These are phyloP conservation scores for Choanephora cucurbitarum DNA, from an alignment of 371 early-diverging fungal genomes.

Conservation along the genomic window DNA sequence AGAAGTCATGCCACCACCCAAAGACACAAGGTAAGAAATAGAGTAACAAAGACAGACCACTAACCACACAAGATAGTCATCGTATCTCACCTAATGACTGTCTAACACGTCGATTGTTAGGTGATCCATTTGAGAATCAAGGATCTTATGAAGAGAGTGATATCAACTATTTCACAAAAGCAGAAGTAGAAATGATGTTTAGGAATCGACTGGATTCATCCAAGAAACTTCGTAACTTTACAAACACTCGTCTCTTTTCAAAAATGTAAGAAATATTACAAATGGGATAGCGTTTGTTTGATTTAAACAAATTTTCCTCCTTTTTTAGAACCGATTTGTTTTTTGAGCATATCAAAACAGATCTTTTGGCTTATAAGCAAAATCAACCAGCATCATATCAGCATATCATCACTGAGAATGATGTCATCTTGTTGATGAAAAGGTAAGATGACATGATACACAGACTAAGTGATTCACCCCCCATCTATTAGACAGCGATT, in stretches of 20 bases:
- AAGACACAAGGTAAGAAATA: too few relatives aligned
- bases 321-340: constrained; percentile 16
- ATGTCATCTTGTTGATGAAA: constrained; percentile 25
- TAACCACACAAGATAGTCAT: too few relatives aligned
- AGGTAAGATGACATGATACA: constrained; percentile 10
- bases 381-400: background rate
- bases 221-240: background rate
- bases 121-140: too few relatives aligned
- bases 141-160: too few relatives aligned
- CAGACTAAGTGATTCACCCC: background rate
- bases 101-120: too few relatives aligned
- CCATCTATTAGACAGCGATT: constrained; percentile 10
- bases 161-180: background rate
- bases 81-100: too few relatives aligned
- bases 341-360: constrained; percentile 15
- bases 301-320: too few relatives aligned
- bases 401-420: constrained; percentile 13
- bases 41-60: too few relatives aligned
- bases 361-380: constrained; percentile 14
- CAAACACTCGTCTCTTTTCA: background rate
- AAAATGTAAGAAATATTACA: background rate
- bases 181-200: background rate
- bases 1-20: too few relatives aligned
- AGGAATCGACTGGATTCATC: background rate
- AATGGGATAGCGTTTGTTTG: too few relatives aligned